These are phyloP conservation scores for Scleromitrula shiraiana DNA, from an alignment of 2,329 filamentous ascomycete species.

Conservation along the genomic window DNA sequence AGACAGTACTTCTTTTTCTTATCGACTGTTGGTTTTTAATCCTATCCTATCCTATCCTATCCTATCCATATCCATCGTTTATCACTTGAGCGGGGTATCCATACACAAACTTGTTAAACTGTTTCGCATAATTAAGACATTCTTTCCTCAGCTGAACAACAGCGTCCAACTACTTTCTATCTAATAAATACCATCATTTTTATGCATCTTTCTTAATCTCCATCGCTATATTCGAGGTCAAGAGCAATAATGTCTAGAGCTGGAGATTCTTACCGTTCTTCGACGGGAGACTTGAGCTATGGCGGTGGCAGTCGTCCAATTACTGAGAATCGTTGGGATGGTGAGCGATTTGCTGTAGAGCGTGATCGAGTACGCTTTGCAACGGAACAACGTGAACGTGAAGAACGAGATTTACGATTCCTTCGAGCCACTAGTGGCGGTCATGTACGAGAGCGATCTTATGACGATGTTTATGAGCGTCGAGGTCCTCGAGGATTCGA, in stretches of 20 bases:
- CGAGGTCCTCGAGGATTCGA: conserved; percentile 29
- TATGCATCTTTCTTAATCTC: background rate
- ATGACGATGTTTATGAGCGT: conserved; percentile 43
- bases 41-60: too few relatives aligned
- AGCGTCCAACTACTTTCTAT: background rate
- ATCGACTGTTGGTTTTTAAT: too few relatives aligned
- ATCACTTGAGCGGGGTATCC: conserved; percentile 1
- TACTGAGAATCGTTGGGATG: conserved; percentile 43
- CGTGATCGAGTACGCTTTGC: conserved; percentile 37
- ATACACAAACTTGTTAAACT: background rate
- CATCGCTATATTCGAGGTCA: background rate
- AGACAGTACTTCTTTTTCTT: too few relatives aligned
- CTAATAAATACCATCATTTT: background rate
- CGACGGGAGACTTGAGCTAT: conserved; percentile 32
- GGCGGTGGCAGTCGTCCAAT: conserved; percentile 21
- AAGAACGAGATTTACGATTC: conserved; percentile 43
- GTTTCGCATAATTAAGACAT: conserved; percentile 2
- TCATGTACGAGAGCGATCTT: conserved; percentile 38
- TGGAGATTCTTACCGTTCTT: conserved; percentile 27
- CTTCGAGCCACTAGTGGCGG: conserved; percentile 32
- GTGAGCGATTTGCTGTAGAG: conserved; percentile 42
- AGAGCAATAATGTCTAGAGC: conserved; percentile 18
- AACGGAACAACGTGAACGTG: conserved; percentile 30
- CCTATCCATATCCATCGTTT: background rate
- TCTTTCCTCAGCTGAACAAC: conserved; percentile 8